Evolutionary conservation across 306 rosid species (phyloP), one percentile per base, ranked within the genome.

Genomic region (Rosa multiflora): DNA sequence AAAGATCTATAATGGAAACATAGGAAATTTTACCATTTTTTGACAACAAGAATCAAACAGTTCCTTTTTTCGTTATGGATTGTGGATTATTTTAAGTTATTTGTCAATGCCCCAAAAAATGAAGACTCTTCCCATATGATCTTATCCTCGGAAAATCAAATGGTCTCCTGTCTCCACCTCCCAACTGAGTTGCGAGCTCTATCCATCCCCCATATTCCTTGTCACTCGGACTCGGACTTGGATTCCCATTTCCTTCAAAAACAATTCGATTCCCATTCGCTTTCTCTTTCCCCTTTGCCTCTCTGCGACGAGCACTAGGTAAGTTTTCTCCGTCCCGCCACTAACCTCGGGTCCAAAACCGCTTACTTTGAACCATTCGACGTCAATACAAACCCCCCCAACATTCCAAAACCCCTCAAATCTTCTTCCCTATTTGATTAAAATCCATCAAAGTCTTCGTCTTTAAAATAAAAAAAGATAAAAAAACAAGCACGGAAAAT

Each of bases 241-340:
- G 68, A 29, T 29, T 62, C 68, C 6, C 23, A 6, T 17, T 55
- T n/a, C 26, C 12, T 0, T 17, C 20, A 20, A 55, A 55, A 55
- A 55, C 29, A 55, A 20, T 55, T 55, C 26, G 62, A 55, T 7
- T 20, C 39, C 39, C 20, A 15, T 32, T 11, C 42, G 10, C 13
- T 17, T 39, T 17, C n/a, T 9, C 55, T 18, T 59, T 26, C 43
- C 6, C 42, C 32, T 32, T 4, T 5, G 20, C 26, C 26, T 8
- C 5, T 39, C 71, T 67, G 8, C 39, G 61, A 62, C 79, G 32
- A 76, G 20, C 79, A 29, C 35, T 11, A 6, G 59, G 46, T 75
- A 6, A 63, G 72, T 47, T 62, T 44, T 63, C 79, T 76, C 72
- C 59, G 32, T 75, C 70, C 70, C 42, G 13, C 21, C 71, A 10